phyloP scores from a whole-genome alignment of 139 green algal species.

The Spirogloea muscicola region DNA sequence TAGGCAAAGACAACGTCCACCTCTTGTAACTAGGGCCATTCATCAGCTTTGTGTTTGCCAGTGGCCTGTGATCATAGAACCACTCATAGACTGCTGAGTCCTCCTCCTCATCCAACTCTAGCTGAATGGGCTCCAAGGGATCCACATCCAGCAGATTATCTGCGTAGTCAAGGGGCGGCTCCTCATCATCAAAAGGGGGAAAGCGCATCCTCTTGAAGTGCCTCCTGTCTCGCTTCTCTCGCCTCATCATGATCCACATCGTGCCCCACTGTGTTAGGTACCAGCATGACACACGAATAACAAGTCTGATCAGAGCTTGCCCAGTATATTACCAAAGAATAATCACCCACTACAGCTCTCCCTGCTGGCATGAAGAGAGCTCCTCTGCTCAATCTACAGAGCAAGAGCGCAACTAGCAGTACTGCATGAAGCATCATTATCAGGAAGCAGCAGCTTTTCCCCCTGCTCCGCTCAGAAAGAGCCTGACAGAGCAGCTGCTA shows the following conservation, averaged over 20 bases:
- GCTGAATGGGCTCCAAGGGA: constrained; percentile 91
- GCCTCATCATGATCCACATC: constrained; percentile 99
- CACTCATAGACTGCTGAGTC: constrained; percentile 77
- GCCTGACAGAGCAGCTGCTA: no score
- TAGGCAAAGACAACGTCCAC: constrained; percentile 92
- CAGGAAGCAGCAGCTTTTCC: no score
- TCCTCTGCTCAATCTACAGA: no score
- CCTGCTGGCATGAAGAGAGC: no score
- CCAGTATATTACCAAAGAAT: no score
- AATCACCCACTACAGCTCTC: no score
- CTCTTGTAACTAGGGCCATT: constrained; percentile 70
- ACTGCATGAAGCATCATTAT: no score
- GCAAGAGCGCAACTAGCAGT: no score
- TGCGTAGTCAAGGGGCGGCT: constrained; percentile 97
- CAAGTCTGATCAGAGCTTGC: no score
- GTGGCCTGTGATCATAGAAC: constrained; percentile 94
- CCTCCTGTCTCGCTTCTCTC: constrained; percentile 95
- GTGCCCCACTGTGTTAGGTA: constrained; percentile 99
- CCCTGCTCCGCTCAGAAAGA: no score
- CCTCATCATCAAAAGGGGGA: constrained; percentile 99
- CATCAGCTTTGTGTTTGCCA: constrained; percentile 75
- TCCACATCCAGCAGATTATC: constrained; percentile 97
- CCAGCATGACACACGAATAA: no score
- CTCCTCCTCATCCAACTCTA: constrained; percentile 97
- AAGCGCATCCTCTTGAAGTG: constrained; percentile 99